Evolutionary conservation across 306 rosid species (phyloP).

Genomic region (Alnus glutinosa): DNA sequence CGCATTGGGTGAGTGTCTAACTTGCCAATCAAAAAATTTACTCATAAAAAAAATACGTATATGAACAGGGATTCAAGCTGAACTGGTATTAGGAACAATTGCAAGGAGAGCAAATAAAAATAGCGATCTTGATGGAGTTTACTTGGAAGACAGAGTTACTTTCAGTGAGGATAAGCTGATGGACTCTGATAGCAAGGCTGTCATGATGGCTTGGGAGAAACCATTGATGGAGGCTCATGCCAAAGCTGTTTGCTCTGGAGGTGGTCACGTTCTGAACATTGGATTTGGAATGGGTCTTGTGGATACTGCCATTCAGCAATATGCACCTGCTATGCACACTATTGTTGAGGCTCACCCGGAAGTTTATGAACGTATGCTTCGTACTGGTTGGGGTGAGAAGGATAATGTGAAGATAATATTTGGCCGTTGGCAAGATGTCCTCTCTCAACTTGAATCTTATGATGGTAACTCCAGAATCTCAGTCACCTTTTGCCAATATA

Average conservation of each 20-base stretch:
- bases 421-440: constrained; percentile 92
- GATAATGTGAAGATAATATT: constrained; percentile 66
- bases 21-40: not conserved
- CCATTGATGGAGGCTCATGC: constrained; percentile 99
- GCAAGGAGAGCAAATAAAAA: constrained; percentile 58
- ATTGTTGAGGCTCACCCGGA: constrained; percentile 92
- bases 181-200: constrained; percentile 84
- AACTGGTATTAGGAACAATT: constrained; percentile 74
- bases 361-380: constrained; percentile 74
- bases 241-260: constrained; percentile 85
- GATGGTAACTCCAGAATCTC: constrained; percentile 59
- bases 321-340: constrained; percentile 65
- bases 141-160: constrained; percentile 77
- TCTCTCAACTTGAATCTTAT: constrained; percentile 62
- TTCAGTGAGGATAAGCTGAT: constrained; percentile 86
- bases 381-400: constrained; percentile 67
- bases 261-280: constrained; percentile 75
- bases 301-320: constrained; percentile 82
- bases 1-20: too few relatives aligned
- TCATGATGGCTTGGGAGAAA: constrained; percentile 99
- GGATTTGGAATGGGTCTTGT: constrained; percentile 97
- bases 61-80: constrained; percentile 77
- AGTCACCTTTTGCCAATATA: constrained; percentile 4
- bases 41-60: not conserved
- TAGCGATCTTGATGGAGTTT: constrained; percentile 41